Conservation (phyloP, 768 basidiomycete species). For the Tricholoma bakamatsutake region DNA sequence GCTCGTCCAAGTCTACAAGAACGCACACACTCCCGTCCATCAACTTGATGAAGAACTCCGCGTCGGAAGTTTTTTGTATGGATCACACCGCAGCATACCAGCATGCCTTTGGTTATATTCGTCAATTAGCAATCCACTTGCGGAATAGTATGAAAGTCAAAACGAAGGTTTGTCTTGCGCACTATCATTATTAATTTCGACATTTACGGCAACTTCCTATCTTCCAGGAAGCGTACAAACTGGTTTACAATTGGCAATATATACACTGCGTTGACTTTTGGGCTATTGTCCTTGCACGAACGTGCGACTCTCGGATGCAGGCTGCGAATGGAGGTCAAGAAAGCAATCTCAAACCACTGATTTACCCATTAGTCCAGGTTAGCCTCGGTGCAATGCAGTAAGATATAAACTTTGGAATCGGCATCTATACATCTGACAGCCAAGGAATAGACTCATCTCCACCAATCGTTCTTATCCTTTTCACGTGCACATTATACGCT, state of each 20-base stretch:
- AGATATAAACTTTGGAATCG: constrained; percentile 22
- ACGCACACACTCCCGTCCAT: constrained; percentile 85
- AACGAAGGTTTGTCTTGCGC: constrained; percentile 53
- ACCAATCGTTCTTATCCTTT: constrained; percentile 92
- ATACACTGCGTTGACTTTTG: constrained; percentile 96
- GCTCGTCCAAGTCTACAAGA: constrained; percentile 80
- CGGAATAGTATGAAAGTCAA: constrained; percentile 87
- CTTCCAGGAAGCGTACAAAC: constrained; percentile 78
- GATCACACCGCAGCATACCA: constrained; percentile 76
- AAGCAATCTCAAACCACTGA: constrained; percentile 79
- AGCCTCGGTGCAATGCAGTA: constrained; percentile 90
- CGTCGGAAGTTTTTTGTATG: constrained; percentile 84
- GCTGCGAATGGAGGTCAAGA: constrained; percentile 47
- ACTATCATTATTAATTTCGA: neutral
- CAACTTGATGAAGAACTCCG: constrained; percentile 97
- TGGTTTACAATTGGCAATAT: constrained; percentile 99
- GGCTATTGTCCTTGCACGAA: constrained; percentile 79
- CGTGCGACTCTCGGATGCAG: constrained; percentile 61
- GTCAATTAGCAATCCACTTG: constrained; percentile 90
- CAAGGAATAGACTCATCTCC: constrained; percentile 65
- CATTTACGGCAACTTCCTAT: constrained; percentile 9
- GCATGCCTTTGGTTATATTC: constrained; percentile 93
- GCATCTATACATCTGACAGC: constrained; percentile 12
- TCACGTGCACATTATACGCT: constrained; percentile 87
- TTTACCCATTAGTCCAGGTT: constrained; percentile 95